Conservation (phyloP, 495 filamentous ascomycete species). For the Penicillium mononematosum region DNA sequence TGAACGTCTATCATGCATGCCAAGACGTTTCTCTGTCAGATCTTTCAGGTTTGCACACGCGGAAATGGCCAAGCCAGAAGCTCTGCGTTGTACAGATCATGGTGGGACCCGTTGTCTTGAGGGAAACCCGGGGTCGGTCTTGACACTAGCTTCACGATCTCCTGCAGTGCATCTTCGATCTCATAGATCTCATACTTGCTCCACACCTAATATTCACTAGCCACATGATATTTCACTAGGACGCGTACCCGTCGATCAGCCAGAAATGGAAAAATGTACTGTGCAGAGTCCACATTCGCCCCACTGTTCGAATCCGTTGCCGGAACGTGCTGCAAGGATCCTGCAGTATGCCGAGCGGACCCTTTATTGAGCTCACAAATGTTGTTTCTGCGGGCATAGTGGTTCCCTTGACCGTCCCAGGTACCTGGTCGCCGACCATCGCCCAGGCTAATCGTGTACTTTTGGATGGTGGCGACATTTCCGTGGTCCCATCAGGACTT, state of each 20-base stretch:
- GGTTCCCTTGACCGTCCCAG: constrained; percentile 20
- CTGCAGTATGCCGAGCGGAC: constrained; percentile 16
- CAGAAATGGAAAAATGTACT: not conserved
- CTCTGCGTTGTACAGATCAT: not conserved
- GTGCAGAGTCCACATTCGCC: constrained; percentile 3
- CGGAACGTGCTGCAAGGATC: constrained; percentile 34
- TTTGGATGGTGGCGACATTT: constrained; percentile 28
- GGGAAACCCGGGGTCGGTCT: constrained; percentile 18
- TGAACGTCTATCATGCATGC: constrained; percentile 28
- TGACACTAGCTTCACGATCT: constrained; percentile 26
- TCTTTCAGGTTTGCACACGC: constrained; percentile 4
- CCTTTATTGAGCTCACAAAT: constrained; percentile 16
- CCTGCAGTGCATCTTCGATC: constrained; percentile 22
- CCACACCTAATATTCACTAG: not conserved
- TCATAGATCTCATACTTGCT: constrained; percentile 22
- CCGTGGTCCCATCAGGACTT: constrained; percentile 4
- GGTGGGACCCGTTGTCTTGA: constrained; percentile 15
- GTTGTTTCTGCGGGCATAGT: constrained; percentile 6
- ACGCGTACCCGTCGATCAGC: constrained; percentile 12
- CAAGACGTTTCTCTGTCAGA: constrained; percentile 17
- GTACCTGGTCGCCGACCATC: constrained; percentile 20
- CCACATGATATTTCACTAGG: not conserved
- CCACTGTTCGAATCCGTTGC: constrained; percentile 15
- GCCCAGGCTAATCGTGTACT: constrained; percentile 19
- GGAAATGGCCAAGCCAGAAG: constrained; percentile 17